Percentiles rank a stretch among this genome's conserved stretches.
Conservation (phyloP, 2,329 filamentous ascomycete species). For the Colletotrichum spaethianum region DNA sequence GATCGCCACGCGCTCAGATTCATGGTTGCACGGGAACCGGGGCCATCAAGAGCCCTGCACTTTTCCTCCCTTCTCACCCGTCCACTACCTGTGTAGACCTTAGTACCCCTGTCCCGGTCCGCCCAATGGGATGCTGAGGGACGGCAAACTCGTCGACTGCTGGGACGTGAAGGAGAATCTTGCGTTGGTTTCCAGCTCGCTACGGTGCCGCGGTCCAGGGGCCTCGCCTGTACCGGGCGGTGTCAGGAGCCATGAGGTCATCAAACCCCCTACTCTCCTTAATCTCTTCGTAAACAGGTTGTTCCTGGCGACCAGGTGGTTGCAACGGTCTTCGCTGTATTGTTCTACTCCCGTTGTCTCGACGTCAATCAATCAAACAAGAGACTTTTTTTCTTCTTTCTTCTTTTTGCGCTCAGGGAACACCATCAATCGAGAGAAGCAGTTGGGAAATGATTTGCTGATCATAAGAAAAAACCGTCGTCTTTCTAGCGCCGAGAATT, state of each 20-base stretch:
- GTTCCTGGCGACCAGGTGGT: constrained; percentile 24
- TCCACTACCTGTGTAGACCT: constrained; percentile 13
- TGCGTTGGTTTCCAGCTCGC: constrained; percentile 5
- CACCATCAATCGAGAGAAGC: neutral
- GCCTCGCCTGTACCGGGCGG: constrained; percentile 25
- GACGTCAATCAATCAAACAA: neutral
- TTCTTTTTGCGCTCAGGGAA: neutral
- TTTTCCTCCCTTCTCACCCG: constrained; percentile 10
- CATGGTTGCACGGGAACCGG: constrained; percentile 33
- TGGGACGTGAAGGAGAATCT: neutral
- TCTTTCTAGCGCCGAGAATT: constrained; percentile 16
- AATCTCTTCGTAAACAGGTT: constrained; percentile 37
- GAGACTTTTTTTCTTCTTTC: neutral
- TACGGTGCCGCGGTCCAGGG: constrained; percentile 13
- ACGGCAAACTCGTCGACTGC: constrained; percentile 2
- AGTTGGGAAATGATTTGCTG: neutral
- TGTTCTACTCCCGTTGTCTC: neutral
- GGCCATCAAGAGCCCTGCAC: constrained; percentile 27
- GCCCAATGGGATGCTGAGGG: constrained; percentile 13
- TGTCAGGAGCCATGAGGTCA: constrained; percentile 36
- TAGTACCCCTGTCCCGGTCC: neutral
- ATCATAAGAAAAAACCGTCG: neutral
- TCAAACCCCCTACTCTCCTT: constrained; percentile 34
- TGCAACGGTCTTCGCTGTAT: constrained; percentile 12
- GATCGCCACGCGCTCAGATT: constrained; percentile 36